phyloP scores from a whole-genome alignment of 805 yeast species.

The Candida chauliodis region DNA sequence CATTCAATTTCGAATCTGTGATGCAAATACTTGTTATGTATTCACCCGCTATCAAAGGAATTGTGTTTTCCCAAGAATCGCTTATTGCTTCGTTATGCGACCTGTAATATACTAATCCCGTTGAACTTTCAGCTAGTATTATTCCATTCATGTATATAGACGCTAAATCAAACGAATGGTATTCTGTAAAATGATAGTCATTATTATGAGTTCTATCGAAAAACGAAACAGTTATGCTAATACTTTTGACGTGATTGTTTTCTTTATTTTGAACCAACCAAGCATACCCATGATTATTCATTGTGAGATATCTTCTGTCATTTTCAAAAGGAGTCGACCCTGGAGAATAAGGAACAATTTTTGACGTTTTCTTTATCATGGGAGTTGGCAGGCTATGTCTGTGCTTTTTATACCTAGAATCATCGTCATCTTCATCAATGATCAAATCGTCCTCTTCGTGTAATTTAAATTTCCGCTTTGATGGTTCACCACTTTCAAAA shows the following conservation, averaged over 20 bases:
- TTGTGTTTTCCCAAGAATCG: constrained; percentile 68
- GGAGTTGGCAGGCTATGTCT: constrained; percentile 14
- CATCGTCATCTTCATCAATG: constrained; percentile 29
- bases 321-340: constrained; percentile 73
- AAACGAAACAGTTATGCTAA: constrained; percentile 81
- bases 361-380: too few relatives aligned
- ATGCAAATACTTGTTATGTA: constrained; percentile 66
- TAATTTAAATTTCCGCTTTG: constrained; percentile 8
- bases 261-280: constrained; percentile 57
- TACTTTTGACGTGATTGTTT: constrained; percentile 26
- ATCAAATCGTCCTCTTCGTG: constrained; percentile 34
- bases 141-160: constrained; percentile 66
- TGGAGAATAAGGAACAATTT: constrained; percentile 65
- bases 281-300: constrained; percentile 77
- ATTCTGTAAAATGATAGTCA: constrained; percentile 84
- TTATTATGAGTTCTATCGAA: constrained; percentile 72
- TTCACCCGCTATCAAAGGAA: constrained; percentile 55
- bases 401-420: constrained; percentile 16
- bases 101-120: constrained; percentile 57
- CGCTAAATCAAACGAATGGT: constrained; percentile 68
- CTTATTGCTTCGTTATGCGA: constrained; percentile 56
- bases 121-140: constrained; percentile 48
- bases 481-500: constrained; percentile 1
- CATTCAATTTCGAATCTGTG: constrained; percentile 25
- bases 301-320: constrained; percentile 72